Evolutionary conservation across 208 protist genomes (phyloP).

Genomic region (Leishmania aethiopica): DNA sequence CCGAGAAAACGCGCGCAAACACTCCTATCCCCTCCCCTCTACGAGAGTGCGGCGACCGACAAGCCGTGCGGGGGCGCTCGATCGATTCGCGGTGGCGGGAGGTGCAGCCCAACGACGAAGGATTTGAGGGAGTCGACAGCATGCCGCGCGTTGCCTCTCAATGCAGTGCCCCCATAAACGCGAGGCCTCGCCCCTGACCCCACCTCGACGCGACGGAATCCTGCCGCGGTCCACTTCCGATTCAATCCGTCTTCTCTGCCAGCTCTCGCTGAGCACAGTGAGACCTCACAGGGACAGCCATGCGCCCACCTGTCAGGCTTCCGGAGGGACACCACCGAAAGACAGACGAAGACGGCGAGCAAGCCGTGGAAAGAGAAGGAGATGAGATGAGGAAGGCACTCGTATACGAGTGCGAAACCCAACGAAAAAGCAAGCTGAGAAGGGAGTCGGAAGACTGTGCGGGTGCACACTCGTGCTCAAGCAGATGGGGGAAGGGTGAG

Average conservation of each 20-base stretch:
- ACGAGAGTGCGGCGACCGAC: too few species aligned
- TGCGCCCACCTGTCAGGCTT: not conserved
- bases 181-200: not conserved
- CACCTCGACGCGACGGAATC: not conserved
- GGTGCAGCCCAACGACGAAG: not conserved
- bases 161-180: not conserved
- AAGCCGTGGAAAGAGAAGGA: not conserved
- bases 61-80: too few species aligned
- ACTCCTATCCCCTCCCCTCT: too few species aligned
- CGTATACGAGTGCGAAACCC: too few species aligned
- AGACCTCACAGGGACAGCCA: not conserved
- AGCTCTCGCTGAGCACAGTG: not conserved
- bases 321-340: not conserved
- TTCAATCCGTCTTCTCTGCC: not conserved
- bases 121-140: not conserved
- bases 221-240: not conserved
- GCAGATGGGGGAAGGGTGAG: too few species aligned
- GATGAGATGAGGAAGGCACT: too few species aligned
- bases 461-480: not conserved
- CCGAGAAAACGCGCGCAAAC: too few species aligned
- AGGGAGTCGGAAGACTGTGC: not conserved
- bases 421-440: too few species aligned
- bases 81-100: too few species aligned
- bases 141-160: not conserved
- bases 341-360: not conserved